Base-by-base conservation (phyloP, 768 basidiomycete species). In the Leucogyrophana mollusca region DNA sequence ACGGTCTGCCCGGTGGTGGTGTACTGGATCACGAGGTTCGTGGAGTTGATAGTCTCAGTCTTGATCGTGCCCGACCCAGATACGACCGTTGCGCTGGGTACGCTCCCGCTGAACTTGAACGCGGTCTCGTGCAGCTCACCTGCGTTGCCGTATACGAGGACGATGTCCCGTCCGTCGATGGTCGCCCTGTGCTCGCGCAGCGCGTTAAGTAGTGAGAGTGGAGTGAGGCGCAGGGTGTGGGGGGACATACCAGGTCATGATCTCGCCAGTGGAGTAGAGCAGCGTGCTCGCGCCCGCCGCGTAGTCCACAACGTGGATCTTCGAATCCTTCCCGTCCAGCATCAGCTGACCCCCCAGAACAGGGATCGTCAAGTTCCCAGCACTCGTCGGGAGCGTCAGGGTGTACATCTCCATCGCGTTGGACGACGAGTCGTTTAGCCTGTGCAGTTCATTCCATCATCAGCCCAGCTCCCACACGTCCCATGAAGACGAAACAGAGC, bases 321-420 rank as follows among this genome's bases (percentile, higher is more conserved):
- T 79, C 0, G 77, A 77, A 50, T 78, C 76, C 57, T 72, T 75
- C n/a, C 77, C 77, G 45, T 68, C 65, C n/a, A 78, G 60, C 0
- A 68, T 53, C 24, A 79, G 62, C 17, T 60, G 61, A 27, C 73
- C 73, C 7, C 75, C 73, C 17, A 77, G 52, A 3, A 66, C 65
- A 9, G 77, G 77, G 35, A 77, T 58, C 3, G 64, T 67, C 30
- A 78, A 53, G 25, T 52, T 47, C 14, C 77, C 77, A 8, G 66
- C 63, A 42, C 75, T 76, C 16, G 76, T 78, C 3, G 70, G 60
- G n/a, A 78, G 43, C 4, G 62, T 73, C 14, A 78, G 51, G 13
- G 55, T 70, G 41, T 78, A 78, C 20, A 59, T 68, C 49, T 70
- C 76, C 16, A 58, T 58, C 8, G 61, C 66, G 36, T 61, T 61